phyloP scores from a whole-genome alignment of 148 eudicot genomes.

The Fallopia convolvulus region DNA sequence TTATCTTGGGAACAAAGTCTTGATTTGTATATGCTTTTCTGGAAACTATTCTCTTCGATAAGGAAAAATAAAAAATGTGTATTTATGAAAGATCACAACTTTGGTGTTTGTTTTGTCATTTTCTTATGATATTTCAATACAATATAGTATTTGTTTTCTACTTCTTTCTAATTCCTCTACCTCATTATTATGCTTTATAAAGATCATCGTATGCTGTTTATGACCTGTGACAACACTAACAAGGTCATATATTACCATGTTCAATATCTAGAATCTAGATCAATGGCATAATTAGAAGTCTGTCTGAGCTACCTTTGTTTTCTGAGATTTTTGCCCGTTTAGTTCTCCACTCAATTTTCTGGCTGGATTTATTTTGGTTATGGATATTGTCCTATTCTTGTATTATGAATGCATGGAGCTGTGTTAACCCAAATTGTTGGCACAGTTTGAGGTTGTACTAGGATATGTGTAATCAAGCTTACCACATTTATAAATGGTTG shows the following conservation, averaged over 20 bases:
- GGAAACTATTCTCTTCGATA: not conserved
- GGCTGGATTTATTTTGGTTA: not conserved
- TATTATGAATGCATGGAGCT: not conserved
- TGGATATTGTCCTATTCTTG: not conserved
- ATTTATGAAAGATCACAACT: not conserved
- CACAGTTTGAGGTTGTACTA: not conserved
- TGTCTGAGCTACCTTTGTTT: not conserved
- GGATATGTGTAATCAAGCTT: not conserved
- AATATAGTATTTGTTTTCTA: not conserved
- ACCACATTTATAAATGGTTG: slow-evolving; percentile 1
- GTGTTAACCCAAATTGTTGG: not conserved
- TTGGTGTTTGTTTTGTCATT: not conserved
- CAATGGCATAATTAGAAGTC: not conserved
- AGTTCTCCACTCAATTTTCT: not conserved
- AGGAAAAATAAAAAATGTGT: not conserved
- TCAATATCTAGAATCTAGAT: not conserved
- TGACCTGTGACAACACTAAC: not conserved
- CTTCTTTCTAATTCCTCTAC: not conserved
- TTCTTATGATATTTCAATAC: not conserved
- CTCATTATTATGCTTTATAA: not conserved
- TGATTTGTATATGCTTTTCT: not conserved
- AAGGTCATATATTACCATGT: not conserved
- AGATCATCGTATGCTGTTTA: not conserved
- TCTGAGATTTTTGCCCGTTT: not conserved
- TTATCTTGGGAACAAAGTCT: not conserved